Base-by-base conservation (phyloP, 768 basidiomycete species). In the Kwoniella botswanensis region DNA sequence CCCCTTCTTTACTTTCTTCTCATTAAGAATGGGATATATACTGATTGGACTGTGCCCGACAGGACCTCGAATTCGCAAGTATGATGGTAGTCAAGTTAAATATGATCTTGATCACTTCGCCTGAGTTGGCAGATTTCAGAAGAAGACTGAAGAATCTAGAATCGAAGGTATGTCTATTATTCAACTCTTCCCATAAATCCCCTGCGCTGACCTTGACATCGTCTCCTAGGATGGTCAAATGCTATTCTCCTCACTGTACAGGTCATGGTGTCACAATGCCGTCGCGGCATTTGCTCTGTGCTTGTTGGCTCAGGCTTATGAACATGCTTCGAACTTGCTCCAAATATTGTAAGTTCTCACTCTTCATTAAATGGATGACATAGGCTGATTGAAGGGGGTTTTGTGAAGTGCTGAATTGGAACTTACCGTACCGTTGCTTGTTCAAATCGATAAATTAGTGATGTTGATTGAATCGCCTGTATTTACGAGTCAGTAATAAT, bases 181-280 rank as follows among this genome's bases (percentile, higher is more conserved):
- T 15, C 13, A 54, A 41, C 21, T 12, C 29, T 15, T n/a, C 55
- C 2, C 41, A n/a, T 11, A 67, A 17, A 29, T 26, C 29, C 2
- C 7, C 24, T 26, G n/a, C 4, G 35, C 4, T 29, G 10, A 17
- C n/a, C 3, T 10, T 55, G 3, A 26, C 24, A 54, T 63, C 68
- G 12, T 57, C 43, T 4, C 1, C 13, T 90, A 96, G 92, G 97
- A 99, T 74, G 95, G 96, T 2, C 97, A 98, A 85, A 92, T 92
- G 17, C 83, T 99, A 22, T 99, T 98, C 82, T 93, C 92, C 12
- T 93, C 92, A 0, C 85, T 99, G 3, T 99, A 99, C 78, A 88
- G 93, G 21, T 98, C 94, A 21, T 99, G 97, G 97, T 98, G 94
- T 82, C 97, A 99, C 77, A 98, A 98, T 79, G 92, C 96, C 1